Conservation (phyloP, 805 yeast species). For the Pichia exigua region DNA sequence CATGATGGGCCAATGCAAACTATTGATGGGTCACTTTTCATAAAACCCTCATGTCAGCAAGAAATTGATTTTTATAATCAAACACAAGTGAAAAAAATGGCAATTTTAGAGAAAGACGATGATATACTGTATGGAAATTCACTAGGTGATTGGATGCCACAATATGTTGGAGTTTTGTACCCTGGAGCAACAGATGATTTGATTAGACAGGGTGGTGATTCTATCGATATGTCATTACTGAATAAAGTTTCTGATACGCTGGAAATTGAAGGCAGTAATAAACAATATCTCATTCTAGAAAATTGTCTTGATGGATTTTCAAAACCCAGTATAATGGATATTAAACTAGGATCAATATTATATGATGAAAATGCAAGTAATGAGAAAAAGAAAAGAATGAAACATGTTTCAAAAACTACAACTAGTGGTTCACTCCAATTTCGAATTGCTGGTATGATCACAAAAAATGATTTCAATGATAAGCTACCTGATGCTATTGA, state of each 20-base stretch:
- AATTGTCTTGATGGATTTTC: slow-evolving; percentile 56
- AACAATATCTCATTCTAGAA: slow-evolving; percentile 55
- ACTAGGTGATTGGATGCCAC: slow-evolving; percentile 54
- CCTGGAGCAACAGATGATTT: slow-evolving; percentile 34
- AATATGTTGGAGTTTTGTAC: slow-evolving; percentile 50
- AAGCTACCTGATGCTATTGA: slow-evolving; percentile 14
- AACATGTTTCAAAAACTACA: slow-evolving; percentile 56
- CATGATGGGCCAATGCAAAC: slow-evolving; percentile 73
- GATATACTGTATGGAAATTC: slow-evolving; percentile 28
- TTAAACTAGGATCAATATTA: slow-evolving; percentile 68
- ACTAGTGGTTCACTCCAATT: slow-evolving; percentile 74
- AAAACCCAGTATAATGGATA: slow-evolving; percentile 70
- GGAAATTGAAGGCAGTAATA: slow-evolving; percentile 12
- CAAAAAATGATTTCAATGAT: slow-evolving; percentile 19
- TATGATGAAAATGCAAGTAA: slow-evolving; percentile 53
- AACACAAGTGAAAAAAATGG: slow-evolving; percentile 14
- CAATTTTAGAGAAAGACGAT: slow-evolving; percentile 4
- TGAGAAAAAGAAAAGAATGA: slow-evolving; percentile 58
- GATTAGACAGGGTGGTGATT: slow-evolving; percentile 13
- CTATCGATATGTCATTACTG: slow-evolving; percentile 18
- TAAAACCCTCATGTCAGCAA: slow-evolving; percentile 55
- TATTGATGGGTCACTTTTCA: slow-evolving; percentile 57
- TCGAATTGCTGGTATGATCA: slow-evolving; percentile 85
- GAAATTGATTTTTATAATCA: slow-evolving; percentile 71
- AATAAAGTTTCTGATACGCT: slow-evolving; percentile 10